Conservation (phyloP, 1,139 yeast genomes). For the Protomyces macrosporus region DNA sequence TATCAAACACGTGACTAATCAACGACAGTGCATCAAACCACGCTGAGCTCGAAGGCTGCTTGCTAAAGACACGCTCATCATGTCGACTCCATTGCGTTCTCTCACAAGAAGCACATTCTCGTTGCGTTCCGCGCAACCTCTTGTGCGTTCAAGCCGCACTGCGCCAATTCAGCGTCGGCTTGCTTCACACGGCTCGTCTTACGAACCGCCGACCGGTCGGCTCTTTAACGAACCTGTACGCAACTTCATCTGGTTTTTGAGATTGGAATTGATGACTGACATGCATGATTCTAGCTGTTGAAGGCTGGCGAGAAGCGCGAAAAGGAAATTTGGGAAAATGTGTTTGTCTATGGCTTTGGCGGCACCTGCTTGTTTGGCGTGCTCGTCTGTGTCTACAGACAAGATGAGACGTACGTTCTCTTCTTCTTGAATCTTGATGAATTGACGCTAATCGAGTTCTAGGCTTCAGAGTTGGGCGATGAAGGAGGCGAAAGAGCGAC, state of each 20-base stretch:
- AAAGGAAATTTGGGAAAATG: conserved; percentile 24
- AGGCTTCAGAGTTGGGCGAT: conserved; percentile 23
- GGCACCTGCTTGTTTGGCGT: conserved; percentile 5
- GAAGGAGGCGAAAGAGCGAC: conserved; percentile 23
- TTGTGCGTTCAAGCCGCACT: neutral
- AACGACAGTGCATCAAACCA: no score
- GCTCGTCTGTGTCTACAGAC: conserved; percentile 8
- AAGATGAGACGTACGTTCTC: conserved; percentile 17
- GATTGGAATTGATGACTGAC: neutral
- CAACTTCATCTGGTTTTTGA: neutral
- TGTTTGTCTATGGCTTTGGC: conserved; percentile 20
- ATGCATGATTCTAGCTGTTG: neutral
- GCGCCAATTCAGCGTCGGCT: conserved; percentile 1
- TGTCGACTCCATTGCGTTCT: neutral
- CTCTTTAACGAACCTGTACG: conserved; percentile 24
- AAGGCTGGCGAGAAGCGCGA: conserved; percentile 9
- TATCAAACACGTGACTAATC: no score
- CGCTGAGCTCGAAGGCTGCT: no score
- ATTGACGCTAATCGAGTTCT: neutral
- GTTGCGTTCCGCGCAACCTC: neutral
- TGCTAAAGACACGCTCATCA: neutral
- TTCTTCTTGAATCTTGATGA: neutral
- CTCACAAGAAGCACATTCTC: neutral
- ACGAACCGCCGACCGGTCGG: conserved; percentile 23
- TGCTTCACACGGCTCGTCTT: conserved; percentile 20